A percentile compares a stretch with the other conserved stretches of the same genome.
Conservation (phyloP, 108 stramenopile genomes). For the Cyclotella baltica region DNA sequence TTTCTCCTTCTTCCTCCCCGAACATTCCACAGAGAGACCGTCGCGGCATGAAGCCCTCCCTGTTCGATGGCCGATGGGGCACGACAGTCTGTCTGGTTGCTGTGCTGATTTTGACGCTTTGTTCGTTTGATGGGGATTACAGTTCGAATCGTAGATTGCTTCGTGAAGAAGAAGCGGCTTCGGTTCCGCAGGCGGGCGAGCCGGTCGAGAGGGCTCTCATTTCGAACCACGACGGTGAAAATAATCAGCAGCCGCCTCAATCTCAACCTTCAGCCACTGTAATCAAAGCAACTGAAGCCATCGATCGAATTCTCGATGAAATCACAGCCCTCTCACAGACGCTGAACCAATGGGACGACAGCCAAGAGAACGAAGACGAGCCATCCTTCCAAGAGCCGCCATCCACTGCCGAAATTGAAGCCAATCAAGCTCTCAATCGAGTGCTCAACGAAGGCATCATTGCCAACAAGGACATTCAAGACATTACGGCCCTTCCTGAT, state of each 20-base stretch:
- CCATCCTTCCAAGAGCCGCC: not conserved
- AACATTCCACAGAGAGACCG: not conserved
- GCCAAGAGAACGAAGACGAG: not conserved
- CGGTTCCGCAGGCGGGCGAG: not conserved
- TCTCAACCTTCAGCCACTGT: too few relatives aligned
- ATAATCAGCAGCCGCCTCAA: too few relatives aligned
- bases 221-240: too few relatives aligned
- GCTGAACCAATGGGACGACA: not conserved
- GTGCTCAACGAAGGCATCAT: conserved; percentile 7
- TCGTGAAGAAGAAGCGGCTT: not conserved
- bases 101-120: not conserved
- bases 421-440: not conserved
- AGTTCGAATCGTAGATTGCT: not conserved
- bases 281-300: not conserved
- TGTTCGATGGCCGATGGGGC: not conserved
- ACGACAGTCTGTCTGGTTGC: not conserved
- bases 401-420: not conserved
- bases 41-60: too few relatives aligned
- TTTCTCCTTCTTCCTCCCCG: too few relatives aligned
- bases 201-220: not conserved
- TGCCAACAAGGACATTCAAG: not conserved
- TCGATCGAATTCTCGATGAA: not conserved
- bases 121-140: not conserved
- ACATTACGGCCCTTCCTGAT: not conserved
- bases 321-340: not conserved